Percentiles rank a stretch among this genome's conserved stretches.
Evolutionary conservation across 352 stramenopile species (phyloP).

Genomic region (Phytophthora niederhauseri): DNA sequence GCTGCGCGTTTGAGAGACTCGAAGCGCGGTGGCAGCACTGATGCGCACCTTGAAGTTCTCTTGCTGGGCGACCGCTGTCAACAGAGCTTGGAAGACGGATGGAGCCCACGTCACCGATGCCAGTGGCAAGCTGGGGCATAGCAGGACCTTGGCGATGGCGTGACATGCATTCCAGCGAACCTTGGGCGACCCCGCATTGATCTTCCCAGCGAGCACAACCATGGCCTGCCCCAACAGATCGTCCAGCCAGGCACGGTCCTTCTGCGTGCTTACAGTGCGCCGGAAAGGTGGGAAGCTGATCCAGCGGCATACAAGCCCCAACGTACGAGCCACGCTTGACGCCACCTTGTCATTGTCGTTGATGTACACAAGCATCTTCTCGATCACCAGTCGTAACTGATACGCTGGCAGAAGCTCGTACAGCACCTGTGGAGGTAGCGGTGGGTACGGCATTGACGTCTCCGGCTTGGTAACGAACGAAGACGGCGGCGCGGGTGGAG

Average conservation of each 20-base stretch:
- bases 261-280: constrained; percentile 32
- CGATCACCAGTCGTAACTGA: constrained; percentile 70
- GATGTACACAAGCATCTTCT: constrained; percentile 87
- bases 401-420: constrained; percentile 72
- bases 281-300: constrained; percentile 75
- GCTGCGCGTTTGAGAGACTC: constrained; percentile 68
- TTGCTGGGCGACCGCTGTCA: constrained; percentile 81
- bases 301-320: constrained; percentile 84
- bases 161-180: constrained; percentile 90
- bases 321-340: constrained; percentile 80
- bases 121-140: constrained; percentile 78
- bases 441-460: constrained; percentile 17
- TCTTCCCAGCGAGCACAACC: constrained; percentile 69
- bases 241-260: constrained; percentile 44
- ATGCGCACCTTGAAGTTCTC: constrained; percentile 93
- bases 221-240: constrained; percentile 76
- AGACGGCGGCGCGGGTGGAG: constrained; percentile 13
- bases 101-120: constrained; percentile 81
- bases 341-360: constrained; percentile 91
- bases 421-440: constrained; percentile 37
- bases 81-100: constrained; percentile 73
- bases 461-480: constrained; percentile 22
- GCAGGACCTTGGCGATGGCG: constrained; percentile 86
- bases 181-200: constrained; percentile 82
- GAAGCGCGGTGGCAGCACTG: constrained; percentile 77